Evolutionary conservation across 371 early-diverging fungal genomes (phyloP), one percentile per base, ranked within the genome.

Genomic region (Homolaphlyctis polyrhiza): DNA sequence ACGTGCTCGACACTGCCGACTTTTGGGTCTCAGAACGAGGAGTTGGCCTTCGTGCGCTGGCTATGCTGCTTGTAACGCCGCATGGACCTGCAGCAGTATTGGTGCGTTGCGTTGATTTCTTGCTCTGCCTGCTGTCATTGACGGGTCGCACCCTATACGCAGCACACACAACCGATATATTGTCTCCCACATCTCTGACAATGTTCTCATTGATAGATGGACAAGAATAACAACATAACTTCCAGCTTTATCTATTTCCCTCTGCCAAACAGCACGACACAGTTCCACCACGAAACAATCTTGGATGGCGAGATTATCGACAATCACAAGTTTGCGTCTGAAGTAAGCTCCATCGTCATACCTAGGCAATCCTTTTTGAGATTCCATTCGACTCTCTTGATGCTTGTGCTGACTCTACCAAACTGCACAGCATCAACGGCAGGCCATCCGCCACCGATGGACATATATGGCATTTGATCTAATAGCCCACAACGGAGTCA

Each of bases 241-340:
- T 76, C 80, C 13, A 73, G 90, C 2, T 82, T 85, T 33, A 62
- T 93, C 49, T 63, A 74, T n/a, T 90, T 95, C 54, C 93, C 94
- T 4, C 70, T 71, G n/a, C 69, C 68, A 6, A 55, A 64, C 2
- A 64, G 64, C 78, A 66, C 69, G 18, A 67, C 63, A 3, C 63
- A 60, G 2, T 60, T 63, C 57, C 91, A 91, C 60, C 67, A 84
- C 48, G 82, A 86, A 30, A 96, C 96, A 1, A 79, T 97, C 49
- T 79, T 97, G 28, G 96, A 96, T 64, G 95, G 95, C 2, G 97
- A 96, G 71, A 79, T 96, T n/a, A 91, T 95, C n/a, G n/a, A n/a
- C n/a, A n/a, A n/a, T n/a, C n/a, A n/a, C n/a, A n/a, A n/a, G n/a
- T n/a, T n/a, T n/a, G n/a, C n/a, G n/a, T n/a, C n/a, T n/a, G n/a